A percentile compares a stretch with the other conserved stretches of the same genome.
Conservation (phyloP, 768 basidiomycete genomes). For the Coprinellus micaceus region DNA sequence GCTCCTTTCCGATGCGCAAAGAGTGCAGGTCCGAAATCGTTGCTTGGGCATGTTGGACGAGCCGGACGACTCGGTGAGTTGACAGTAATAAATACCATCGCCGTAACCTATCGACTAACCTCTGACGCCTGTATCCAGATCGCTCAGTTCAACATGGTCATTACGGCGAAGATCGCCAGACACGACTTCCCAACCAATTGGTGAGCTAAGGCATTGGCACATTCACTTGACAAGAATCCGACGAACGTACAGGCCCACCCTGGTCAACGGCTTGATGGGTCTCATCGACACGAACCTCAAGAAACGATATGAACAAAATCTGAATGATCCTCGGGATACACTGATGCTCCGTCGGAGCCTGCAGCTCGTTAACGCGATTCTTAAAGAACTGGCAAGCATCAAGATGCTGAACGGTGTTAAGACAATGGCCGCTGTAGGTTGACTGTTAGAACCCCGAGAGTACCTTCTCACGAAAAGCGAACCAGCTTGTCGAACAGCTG, state of each 20-base stretch:
- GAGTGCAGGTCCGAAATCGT: conserved; percentile 58
- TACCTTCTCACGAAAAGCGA: background rate
- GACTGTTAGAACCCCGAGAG: background rate
- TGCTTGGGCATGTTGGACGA: conserved; percentile 71
- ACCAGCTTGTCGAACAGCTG: conserved; percentile 52
- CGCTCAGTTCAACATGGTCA: conserved; percentile 70
- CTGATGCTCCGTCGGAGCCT: conserved; percentile 59
- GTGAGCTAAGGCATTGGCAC: conserved; percentile 33
- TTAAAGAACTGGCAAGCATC: conserved; percentile 67
- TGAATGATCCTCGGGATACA: conserved; percentile 40
- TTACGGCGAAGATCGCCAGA: conserved; percentile 74
- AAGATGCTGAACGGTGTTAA: conserved; percentile 70
- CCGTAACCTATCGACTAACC: conserved; percentile 3
- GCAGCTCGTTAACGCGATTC: conserved; percentile 56
- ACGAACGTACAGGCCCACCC: conserved; percentile 47
- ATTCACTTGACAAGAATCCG: background rate
- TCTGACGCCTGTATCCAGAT: conserved; percentile 45
- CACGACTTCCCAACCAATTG: conserved; percentile 72
- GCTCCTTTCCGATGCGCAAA: conserved; percentile 65
- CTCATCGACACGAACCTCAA: conserved; percentile 53
- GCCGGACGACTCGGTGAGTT: conserved; percentile 67
- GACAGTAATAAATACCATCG: background rate
- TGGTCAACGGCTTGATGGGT: conserved; percentile 52
- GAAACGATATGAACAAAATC: conserved; percentile 40
- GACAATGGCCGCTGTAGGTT: conserved; percentile 57